These are phyloP conservation scores for Pichia californica DNA, from an alignment of 805 yeast species.

Conservation along the genomic window DNA sequence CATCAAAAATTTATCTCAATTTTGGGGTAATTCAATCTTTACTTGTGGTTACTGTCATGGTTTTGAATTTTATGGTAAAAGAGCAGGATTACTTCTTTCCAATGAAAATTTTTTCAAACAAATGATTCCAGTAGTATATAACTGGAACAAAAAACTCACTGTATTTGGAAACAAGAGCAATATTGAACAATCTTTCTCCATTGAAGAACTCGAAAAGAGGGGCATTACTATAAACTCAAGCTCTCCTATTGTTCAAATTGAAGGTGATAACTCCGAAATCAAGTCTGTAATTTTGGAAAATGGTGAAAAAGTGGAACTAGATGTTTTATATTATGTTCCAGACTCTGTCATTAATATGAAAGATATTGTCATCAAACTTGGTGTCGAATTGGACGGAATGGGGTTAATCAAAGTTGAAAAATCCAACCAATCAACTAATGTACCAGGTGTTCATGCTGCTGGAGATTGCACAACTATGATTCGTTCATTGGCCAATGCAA, in stretches of 20 bases:
- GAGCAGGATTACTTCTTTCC: neutral
- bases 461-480: slow-evolving; percentile 1
- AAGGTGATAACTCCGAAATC: neutral
- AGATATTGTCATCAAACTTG: neutral
- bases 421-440: neutral
- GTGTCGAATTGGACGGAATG: neutral
- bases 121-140: neutral
- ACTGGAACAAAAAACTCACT: neutral
- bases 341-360: neutral
- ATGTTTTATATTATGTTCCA: neutral
- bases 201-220: neutral
- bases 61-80: neutral
- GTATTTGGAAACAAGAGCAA: neutral
- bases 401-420: neutral
- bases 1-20: neutral
- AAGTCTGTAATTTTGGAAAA: neutral
- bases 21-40: neutral
- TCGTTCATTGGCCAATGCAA: neutral
- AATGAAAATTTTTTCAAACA: neutral
- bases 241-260: neutral
- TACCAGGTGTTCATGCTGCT: neutral
- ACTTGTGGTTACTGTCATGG: slow-evolving; percentile 1
- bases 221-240: neutral
- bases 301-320: neutral
- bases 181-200: neutral